Evolutionary conservation across 192 early-diverging fungal genomes (phyloP).

Genomic region (Backusella macrospora): DNA sequence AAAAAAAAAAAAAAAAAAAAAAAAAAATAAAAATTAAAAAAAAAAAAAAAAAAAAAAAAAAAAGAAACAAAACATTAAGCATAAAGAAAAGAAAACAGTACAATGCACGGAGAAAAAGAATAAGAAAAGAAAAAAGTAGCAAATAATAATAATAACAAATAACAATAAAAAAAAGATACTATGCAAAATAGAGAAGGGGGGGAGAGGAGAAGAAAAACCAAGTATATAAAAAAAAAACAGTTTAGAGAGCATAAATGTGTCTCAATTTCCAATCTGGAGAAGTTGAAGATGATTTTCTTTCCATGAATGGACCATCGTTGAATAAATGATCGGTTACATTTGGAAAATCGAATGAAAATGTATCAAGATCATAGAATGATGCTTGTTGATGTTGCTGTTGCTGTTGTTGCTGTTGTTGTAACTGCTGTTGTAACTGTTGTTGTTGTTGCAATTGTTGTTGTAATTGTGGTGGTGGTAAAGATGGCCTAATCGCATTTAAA

Average conservation of each 20-base stretch:
- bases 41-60: background rate
- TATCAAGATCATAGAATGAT: background rate
- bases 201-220: background rate
- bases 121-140: too few relatives aligned
- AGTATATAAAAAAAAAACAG: background rate
- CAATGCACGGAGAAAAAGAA: too few relatives aligned
- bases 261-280: slow-evolving; percentile 1
- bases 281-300: background rate
- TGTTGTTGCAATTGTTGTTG: background rate
- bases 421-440: background rate
- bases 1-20: background rate
- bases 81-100: background rate
- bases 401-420: too few relatives aligned
- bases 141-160: too few relatives aligned
- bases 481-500: background rate
- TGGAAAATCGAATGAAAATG: slow-evolving; percentile 8
- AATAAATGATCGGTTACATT: background rate
- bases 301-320: background rate
- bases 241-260: slow-evolving; percentile 18
- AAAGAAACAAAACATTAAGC: too few relatives aligned
- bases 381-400: background rate
- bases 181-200: background rate
- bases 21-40: background rate
- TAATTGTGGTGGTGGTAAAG: background rate
- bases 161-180: too few relatives aligned